Base-by-base conservation (phyloP, 805 yeast genomes). In the Saccharomycopsis sp. region DNA sequence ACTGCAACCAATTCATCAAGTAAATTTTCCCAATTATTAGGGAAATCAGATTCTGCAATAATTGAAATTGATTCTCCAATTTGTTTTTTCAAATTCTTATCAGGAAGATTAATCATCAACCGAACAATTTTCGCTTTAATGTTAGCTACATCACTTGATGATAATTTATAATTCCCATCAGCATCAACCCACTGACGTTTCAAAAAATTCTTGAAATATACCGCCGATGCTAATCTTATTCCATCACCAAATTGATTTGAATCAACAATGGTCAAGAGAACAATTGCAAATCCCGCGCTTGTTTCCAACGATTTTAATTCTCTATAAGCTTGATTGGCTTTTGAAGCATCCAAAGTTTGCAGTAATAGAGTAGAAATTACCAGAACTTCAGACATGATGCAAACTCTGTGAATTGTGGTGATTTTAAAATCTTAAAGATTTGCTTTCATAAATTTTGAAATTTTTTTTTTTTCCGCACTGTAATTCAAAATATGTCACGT, bases 31-130 rank as follows among this genome's bases (percentile, higher is more conserved):
- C 99, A 93, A 41, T 79, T 68, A 32, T 83, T 82, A 1, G 98
- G 98, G 65, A 93, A 93, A 61, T 93, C 99, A 47, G 88, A 80
- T 60, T 89, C 96, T 3, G 99, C 98, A 56, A 93, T 90, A 43
- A 85, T 69, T 13, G 95, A 79, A 45, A 94, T 80, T 1, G 96
- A 81, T 63, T 94, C 99, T 43, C 97, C 97, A 41, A 93, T 75
- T 66, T 94, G 99, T n/a, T 80, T 70, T 59, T 90, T 96, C 45
- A 93, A 67, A 53, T 80, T 75, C 14, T 53, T 49, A 40, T 75
- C 75, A 4, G 96, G 96, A 41, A 88, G 67, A 29, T 75, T 62
- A 50, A 89, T 81, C 97, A 93, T 88, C 50, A 89, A 67, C n/a
- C 80, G 78, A 41, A 93, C 74, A 52, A 93, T 85, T 58, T 87